phyloP scores from a whole-genome alignment of 495 filamentous ascomycete species.

The Penicillium antarcticum region DNA sequence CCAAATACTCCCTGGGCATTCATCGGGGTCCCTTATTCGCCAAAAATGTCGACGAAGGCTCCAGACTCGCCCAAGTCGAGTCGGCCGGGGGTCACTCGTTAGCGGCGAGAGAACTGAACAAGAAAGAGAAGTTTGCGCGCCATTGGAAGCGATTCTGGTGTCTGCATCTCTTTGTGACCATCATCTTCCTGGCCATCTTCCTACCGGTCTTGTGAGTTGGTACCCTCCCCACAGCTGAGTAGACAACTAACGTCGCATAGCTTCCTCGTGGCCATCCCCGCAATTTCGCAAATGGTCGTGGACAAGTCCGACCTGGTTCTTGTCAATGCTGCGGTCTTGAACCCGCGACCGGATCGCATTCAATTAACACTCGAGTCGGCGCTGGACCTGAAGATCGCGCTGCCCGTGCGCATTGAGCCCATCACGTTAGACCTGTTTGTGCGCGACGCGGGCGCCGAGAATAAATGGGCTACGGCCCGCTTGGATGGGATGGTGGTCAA shows the following conservation, averaged over 20 bases:
- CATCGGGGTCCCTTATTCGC: constrained; percentile 34
- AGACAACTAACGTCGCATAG: constrained; percentile 18
- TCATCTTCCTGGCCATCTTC: constrained; percentile 36
- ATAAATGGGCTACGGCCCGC: constrained; percentile 24
- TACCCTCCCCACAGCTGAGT: too few species aligned
- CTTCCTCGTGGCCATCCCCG: constrained; percentile 41
- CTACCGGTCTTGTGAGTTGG: constrained; percentile 36
- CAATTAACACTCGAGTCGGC: constrained; percentile 32
- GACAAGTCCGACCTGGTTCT: constrained; percentile 37
- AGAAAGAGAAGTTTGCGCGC: constrained; percentile 23
- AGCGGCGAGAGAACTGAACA: constrained; percentile 24
- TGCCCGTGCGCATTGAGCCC: constrained; percentile 38
- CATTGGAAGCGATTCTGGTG: constrained; percentile 45
- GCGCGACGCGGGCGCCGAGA: constrained; percentile 20
- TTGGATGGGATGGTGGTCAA: constrained; percentile 26
- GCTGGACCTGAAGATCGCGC: constrained; percentile 31
- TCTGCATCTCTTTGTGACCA: constrained; percentile 26
- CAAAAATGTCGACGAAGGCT: constrained; percentile 10
- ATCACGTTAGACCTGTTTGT: constrained; percentile 33
- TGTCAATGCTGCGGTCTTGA: constrained; percentile 30
- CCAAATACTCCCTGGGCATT: constrained; percentile 33
- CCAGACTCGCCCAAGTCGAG: constrained; percentile 28
- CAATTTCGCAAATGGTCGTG: constrained; percentile 41
- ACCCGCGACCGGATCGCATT: constrained; percentile 31
- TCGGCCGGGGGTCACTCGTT: constrained; percentile 29